phyloP scores from a whole-genome alignment of 331 rosid genomes.

The Telfairia occidentalis region DNA sequence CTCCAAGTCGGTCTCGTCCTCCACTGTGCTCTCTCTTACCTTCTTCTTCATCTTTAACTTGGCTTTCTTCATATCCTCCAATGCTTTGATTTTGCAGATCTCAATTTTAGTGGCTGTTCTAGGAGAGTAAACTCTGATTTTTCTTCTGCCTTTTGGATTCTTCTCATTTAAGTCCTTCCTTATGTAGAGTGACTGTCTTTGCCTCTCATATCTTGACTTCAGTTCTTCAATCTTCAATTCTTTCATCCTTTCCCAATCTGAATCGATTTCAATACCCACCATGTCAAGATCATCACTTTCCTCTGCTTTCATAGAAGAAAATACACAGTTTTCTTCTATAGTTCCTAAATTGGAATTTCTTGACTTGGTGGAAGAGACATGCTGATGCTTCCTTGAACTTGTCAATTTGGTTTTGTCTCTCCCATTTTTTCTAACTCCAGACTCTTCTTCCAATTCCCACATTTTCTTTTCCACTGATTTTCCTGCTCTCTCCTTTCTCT shows the following conservation, averaged over 20 bases:
- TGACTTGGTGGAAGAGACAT: slow-evolving; percentile 18
- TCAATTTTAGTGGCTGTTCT: slow-evolving; percentile 55
- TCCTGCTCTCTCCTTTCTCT: slow-evolving; percentile 24
- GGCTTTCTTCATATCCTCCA: slow-evolving; percentile 57
- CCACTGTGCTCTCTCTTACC: slow-evolving; percentile 25
- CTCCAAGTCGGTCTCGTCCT: slow-evolving; percentile 34
- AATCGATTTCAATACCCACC: slow-evolving; percentile 2
- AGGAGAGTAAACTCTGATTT: slow-evolving; percentile 52
- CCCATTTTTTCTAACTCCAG: slow-evolving; percentile 19
- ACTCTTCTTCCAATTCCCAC: not conserved
- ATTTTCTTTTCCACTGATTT: slow-evolving; percentile 23
- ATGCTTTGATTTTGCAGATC: slow-evolving; percentile 54
- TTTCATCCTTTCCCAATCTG: slow-evolving; percentile 31
- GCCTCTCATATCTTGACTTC: slow-evolving; percentile 36
- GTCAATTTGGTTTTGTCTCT: slow-evolving; percentile 3
- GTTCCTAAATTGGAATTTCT: slow-evolving; percentile 25
- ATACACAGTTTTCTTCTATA: slow-evolving; percentile 18
- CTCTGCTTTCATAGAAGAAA: slow-evolving; percentile 12
- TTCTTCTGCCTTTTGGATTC: slow-evolving; percentile 33
- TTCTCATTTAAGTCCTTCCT: slow-evolving; percentile 52
- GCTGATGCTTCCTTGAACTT: slow-evolving; percentile 23
- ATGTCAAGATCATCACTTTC: slow-evolving; percentile 9
- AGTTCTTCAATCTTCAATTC: slow-evolving; percentile 29
- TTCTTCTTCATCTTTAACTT: slow-evolving; percentile 44
- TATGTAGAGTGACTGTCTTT: slow-evolving; percentile 38